Percentiles rank a stretch among this genome's conserved stretches.
Conservation (phyloP, 345 rosid species). For the Gossypioides kirkii region DNA sequence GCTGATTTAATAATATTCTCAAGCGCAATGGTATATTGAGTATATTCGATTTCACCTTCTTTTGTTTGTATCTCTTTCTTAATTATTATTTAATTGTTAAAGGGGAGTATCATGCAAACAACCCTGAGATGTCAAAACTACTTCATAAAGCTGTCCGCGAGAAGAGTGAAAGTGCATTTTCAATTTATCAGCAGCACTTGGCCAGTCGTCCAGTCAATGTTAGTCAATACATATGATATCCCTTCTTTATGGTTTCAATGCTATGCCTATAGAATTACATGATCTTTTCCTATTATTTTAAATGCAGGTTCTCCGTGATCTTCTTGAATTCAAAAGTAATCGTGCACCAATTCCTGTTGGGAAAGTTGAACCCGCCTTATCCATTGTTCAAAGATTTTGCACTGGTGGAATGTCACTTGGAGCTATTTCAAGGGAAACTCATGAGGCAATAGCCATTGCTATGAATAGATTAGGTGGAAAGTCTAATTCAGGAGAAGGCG, state of each 20-base stretch:
- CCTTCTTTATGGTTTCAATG: conserved; percentile 2
- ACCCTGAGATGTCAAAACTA: conserved; percentile 97
- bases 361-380: conserved; percentile 82
- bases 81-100: conserved; percentile 1
- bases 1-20: not conserved
- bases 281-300: conserved; percentile 11
- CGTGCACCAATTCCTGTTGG: conserved; percentile 87
- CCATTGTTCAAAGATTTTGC: conserved; percentile 90
- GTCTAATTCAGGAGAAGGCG: conserved; percentile 99
- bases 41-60: not conserved
- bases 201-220: conserved; percentile 95
- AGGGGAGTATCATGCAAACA: conserved; percentile 99
- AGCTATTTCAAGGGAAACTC: conserved; percentile 99
- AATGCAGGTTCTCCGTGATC: conserved; percentile 91
- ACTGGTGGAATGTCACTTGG: conserved; percentile 99
- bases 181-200: conserved; percentile 94
- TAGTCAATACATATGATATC: conserved; percentile 21
- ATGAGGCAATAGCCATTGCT: conserved; percentile 97
- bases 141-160: conserved; percentile 98
- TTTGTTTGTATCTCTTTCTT: conserved; percentile 4
- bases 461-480: conserved; percentile 96
- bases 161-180: conserved; percentile 86
- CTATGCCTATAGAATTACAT: not conserved
- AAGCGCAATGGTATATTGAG: not conserved
- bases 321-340: conserved; percentile 90